Base-by-base conservation (phyloP, 1,284 basidiomycete species). In the Ganoderma lucidum region DNA sequence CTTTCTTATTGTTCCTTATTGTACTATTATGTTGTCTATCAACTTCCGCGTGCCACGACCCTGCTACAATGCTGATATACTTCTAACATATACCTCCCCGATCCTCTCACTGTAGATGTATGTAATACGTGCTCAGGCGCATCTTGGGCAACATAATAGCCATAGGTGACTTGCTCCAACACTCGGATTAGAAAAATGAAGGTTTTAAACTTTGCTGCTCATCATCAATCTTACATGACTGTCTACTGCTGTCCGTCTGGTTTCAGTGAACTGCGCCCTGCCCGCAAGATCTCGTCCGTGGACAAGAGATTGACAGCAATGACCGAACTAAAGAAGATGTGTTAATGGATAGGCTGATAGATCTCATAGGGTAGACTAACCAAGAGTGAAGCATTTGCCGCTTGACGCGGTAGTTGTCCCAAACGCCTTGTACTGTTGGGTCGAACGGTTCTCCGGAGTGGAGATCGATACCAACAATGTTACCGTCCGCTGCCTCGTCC, bases 371-470 rank as follows among this genome's bases (percentile, higher is more conserved):
- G 63, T 65, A 6, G 63, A 62, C 64, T 56, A 71, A 96, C 95
- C 94, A 95, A 78, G 95, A 97, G 80, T 99, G 97, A 68, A 99
- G 84, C 96, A 99, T 98, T 79, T 99, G 98, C 72, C 97, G 87
- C 86, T 99, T 99, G 71, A 99, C 98, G 70, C 98, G 87, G 81
- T 98, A 99, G 83, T 99, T 99, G 82, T 99, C 98, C 97, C 97
- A 99, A 23, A 99, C 92, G 51, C 98, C 98, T 78, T 96, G 93
- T 4, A 95, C 92, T 17, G 95, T 93, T 6, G 98, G 97, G 79
- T 99, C 97, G 79, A 98, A 95, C 3, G 97, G 96, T 81, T 99
- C 96, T 68, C 98, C 98, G 39, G 96, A 95, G 79, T 96, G 86
- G 55, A 99, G 85, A 81, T 99, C 95, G 72, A 99, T 82, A 35